Evolutionary conservation across 768 basidiomycete genomes (phyloP).

Genomic region (Coprinopsis sp.): DNA sequence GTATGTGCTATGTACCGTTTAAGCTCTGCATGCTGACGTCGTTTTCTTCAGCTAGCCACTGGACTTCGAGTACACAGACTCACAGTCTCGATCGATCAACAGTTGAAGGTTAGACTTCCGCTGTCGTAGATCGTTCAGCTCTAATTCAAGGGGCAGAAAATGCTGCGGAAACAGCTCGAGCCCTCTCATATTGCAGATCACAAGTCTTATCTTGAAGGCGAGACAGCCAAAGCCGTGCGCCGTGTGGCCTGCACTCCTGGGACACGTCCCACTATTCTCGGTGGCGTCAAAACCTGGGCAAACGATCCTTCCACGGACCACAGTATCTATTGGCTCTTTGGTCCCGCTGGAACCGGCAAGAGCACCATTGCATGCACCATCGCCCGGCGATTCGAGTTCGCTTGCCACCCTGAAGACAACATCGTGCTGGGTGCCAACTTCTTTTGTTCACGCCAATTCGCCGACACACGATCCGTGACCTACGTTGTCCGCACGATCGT

Average conservation of each 20-base stretch:
- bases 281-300: too few species aligned
- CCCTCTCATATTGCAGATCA: conserved; percentile 14
- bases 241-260: conserved; percentile 19
- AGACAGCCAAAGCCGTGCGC: conserved; percentile 7
- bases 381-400: too few species aligned
- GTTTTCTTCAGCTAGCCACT: conserved; percentile 11
- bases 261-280: conserved; percentile 21
- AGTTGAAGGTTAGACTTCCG: conserved; percentile 1
- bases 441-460: too few species aligned
- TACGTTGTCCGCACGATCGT: too few species aligned
- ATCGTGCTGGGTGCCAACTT: too few species aligned
- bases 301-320: too few species aligned
- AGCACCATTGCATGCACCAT: conserved; percentile 12
- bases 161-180: conserved; percentile 10
- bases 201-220: conserved; percentile 6
- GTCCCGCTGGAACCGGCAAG: too few species aligned
- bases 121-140: not conserved
- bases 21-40: not conserved
- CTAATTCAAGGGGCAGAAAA: conserved; percentile 3
- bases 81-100: conserved; percentile 4
- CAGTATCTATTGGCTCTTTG: too few species aligned
- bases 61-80: conserved; percentile 8
- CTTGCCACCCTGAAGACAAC: conserved; percentile 7
- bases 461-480: too few species aligned
- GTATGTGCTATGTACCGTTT: conserved; percentile 7